Percentiles rank a stretch among this genome's conserved stretches.
Conservation (phyloP, 495 filamentous ascomycete genomes). For the Aspergillus incahuasiensis region DNA sequence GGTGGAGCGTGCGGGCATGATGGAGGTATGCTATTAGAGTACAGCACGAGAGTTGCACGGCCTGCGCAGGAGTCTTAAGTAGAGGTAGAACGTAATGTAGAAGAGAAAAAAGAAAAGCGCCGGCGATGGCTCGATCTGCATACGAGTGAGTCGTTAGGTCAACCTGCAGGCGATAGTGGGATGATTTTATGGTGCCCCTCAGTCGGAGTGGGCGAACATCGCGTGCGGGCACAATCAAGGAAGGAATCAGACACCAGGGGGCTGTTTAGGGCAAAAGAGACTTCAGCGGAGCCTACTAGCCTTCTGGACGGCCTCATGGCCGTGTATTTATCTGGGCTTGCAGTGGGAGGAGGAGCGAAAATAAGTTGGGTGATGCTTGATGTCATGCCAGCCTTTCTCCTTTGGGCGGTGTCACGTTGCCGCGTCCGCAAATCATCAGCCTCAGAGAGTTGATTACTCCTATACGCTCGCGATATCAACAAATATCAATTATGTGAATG, state of each 20-base stretch:
- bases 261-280: not conserved
- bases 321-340: not conserved
- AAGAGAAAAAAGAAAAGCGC: constrained; percentile 18
- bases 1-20: constrained; percentile 29
- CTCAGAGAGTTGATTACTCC: constrained; percentile 2
- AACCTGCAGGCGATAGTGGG: constrained; percentile 10
- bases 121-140: not conserved
- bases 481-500: not conserved
- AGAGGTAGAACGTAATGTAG: constrained; percentile 11
- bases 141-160: not conserved
- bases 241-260: not conserved
- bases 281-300: not conserved
- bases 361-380: not conserved
- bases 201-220: constrained; percentile 1
- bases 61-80: not conserved
- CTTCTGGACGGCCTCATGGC: not conserved
- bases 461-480: not conserved
- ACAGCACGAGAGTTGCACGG: constrained; percentile 3
- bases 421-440: constrained; percentile 2
- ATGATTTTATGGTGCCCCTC: constrained; percentile 16
- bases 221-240: not conserved
- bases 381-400: constrained; percentile 4
- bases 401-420: constrained; percentile 1
- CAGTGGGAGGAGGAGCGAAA: not conserved
- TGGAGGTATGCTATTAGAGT: not conserved